phyloP scores from a whole-genome alignment of 805 yeast genomes.

The Ogataea henricii region DNA sequence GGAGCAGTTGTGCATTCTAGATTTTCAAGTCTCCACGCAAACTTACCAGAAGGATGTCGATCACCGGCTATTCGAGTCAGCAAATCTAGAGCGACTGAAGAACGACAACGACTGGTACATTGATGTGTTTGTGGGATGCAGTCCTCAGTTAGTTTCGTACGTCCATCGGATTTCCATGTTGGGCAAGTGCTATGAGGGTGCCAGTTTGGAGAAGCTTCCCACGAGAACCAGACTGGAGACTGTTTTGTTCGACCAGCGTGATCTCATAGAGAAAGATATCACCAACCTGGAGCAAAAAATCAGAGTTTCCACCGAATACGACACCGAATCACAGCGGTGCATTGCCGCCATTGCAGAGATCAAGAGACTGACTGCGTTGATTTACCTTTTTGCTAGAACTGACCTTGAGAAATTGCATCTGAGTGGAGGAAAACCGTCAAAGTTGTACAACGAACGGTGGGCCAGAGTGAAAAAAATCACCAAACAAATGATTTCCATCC shows the following conservation, averaged over 20 bases:
- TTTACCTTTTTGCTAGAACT: constrained; percentile 40
- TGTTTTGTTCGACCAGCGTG: constrained; percentile 31
- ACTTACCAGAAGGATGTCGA: not conserved
- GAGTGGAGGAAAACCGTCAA: constrained; percentile 15
- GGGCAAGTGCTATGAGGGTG: constrained; percentile 40
- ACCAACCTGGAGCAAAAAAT: constrained; percentile 28
- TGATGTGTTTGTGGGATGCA: constrained; percentile 43
- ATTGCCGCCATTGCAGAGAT: constrained; percentile 40
- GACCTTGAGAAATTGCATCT: constrained; percentile 30
- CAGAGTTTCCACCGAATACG: constrained; percentile 18
- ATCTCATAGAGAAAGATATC: constrained; percentile 31
- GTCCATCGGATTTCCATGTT: constrained; percentile 40
- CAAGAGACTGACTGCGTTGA: constrained; percentile 37
- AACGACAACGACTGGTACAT: constrained; percentile 38
- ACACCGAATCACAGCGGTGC: constrained; percentile 21
- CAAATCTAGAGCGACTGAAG: constrained; percentile 34
- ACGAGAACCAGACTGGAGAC: constrained; percentile 10
- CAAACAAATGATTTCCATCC: constrained; percentile 27
- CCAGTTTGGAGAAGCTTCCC: constrained; percentile 28
- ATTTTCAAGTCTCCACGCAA: not conserved
- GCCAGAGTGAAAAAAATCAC: constrained; percentile 22
- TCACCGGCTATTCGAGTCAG: constrained; percentile 25
- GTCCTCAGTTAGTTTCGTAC: constrained; percentile 39
- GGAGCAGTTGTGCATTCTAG: not conserved
- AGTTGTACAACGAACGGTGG: constrained; percentile 10